Evolutionary conservation across 768 basidiomycete genomes (phyloP).

Genomic region (Lactifluus volemus): DNA sequence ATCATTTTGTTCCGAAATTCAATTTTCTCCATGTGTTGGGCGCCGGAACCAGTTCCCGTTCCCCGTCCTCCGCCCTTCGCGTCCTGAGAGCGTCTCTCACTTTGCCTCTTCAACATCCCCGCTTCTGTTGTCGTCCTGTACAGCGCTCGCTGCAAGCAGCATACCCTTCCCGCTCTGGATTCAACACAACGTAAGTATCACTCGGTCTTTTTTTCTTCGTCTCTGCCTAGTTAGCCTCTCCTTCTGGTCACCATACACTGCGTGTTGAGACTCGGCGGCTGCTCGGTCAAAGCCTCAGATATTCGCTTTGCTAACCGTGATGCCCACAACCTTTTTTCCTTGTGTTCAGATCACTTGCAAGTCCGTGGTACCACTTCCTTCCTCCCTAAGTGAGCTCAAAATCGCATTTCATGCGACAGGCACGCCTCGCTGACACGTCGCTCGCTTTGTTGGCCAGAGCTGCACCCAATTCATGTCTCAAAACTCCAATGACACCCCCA

Average conservation of each 20-base stretch:
- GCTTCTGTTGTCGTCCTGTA: not conserved
- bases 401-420: not conserved
- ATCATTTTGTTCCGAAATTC: slow-evolving; percentile 17
- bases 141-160: not conserved
- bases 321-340: not conserved
- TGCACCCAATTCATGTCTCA: slow-evolving; percentile 23
- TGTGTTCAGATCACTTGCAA: not conserved
- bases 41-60: slow-evolving; percentile 14
- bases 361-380: not conserved
- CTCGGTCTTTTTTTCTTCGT: not conserved
- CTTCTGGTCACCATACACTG: not conserved
- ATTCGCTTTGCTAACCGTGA: not conserved
- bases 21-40: slow-evolving; percentile 11
- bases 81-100: slow-evolving; percentile 3
- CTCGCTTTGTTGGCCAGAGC: slow-evolving; percentile 8
- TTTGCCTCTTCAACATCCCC: slow-evolving; percentile 7
- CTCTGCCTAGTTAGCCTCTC: not conserved
- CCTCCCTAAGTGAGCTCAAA: not conserved
- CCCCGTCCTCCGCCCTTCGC: slow-evolving; percentile 1
- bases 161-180: not conserved
- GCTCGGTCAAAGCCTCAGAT: not conserved
- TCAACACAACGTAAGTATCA: slow-evolving; percentile 5
- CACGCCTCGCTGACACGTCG: not conserved
- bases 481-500: slow-evolving; percentile 31
- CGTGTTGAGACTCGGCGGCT: not conserved